Base-by-base conservation (phyloP, 176 grass and related monocot genomes). In the Zea mays region DNA sequence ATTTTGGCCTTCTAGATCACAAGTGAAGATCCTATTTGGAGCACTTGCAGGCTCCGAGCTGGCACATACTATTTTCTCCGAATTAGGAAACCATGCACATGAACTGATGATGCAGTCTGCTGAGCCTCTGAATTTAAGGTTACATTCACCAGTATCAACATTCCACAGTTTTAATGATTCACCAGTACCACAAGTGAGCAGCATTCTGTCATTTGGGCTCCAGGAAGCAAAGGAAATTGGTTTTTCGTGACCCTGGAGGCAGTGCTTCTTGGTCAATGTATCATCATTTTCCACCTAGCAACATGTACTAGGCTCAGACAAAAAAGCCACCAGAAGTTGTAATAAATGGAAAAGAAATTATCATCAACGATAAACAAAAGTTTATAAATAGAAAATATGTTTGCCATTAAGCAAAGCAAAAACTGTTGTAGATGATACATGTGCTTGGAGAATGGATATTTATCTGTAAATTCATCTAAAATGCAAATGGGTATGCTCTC, bases 81-180 rank as follows among this genome's bases (percentile, higher is more conserved):
- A 99, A 81, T 74, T 83, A 48, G 96, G 96, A 75, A 99, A 99
- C 96, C 96, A 99, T 65, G 92, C 85, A 79, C 92, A 99, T 21
- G 92, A 87, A 79, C 78, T 87, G 79, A 98, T 90, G 21, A 85
- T 69, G 50, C 46, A 59, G 44, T 73, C 54, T 37, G 59, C 50
- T 27, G 73, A 71, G 62, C 66, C 51, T 39, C 70, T 69, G 79
- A 95, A 90, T 86, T 87, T 89, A 69, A 88, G 73, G 45, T 71
- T 88, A 60, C 90, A 99, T 47, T 67, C 86, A 85, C 88, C 90
- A 75, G 88, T 88, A 83, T 84, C 71, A 7, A 92, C 66, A 44
- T 99, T 89, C 92, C 96, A 99, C 63, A 93, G 49, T 90, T 92
- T 99, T 63, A 95, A 74, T 78, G 71, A 86, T 86, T 98, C 91